These are phyloP conservation scores for Dactylellina leptospora DNA, from an alignment of 2,329 filamentous ascomycete species.

Conservation along the genomic window DNA sequence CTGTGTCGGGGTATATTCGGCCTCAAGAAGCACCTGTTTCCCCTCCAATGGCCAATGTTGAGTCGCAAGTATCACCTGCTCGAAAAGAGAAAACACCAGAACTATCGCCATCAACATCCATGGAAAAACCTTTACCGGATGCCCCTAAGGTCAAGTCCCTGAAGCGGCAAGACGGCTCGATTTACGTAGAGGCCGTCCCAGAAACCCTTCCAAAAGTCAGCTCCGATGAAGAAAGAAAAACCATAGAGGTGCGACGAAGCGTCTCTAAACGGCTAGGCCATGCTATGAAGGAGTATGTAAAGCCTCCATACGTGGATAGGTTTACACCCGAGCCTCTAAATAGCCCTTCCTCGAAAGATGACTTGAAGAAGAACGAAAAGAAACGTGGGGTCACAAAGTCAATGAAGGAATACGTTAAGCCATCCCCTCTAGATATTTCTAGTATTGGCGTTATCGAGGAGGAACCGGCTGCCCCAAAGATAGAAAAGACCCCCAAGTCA, in stretches of 20 bases:
- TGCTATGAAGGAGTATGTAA: slow-evolving; percentile 44
- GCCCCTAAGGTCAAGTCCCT: slow-evolving; percentile 23
- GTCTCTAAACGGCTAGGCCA: slow-evolving; percentile 39
- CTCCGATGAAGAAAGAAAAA: slow-evolving; percentile 25
- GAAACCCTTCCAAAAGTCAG: slow-evolving; percentile 29
- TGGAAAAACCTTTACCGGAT: neutral
- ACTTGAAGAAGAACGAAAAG: slow-evolving; percentile 18
- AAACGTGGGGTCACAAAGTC: slow-evolving; percentile 26
- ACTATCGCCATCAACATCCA: neutral
- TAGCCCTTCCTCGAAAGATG: slow-evolving; percentile 4
- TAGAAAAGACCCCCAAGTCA: slow-evolving; percentile 24
- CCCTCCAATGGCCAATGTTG: neutral
- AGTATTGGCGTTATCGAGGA: slow-evolving; percentile 12
- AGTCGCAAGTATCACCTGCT: slow-evolving; percentile 3
- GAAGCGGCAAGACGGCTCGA: slow-evolving; percentile 25
- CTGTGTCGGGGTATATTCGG: slow-evolving; percentile 41
- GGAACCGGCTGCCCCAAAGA: slow-evolving; percentile 2
- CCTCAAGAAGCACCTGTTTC: slow-evolving; percentile 13
- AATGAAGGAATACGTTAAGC: slow-evolving; percentile 42
- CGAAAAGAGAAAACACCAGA: slow-evolving; percentile 10
- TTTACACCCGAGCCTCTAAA: slow-evolving; percentile 47
- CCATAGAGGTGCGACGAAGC: slow-evolving; percentile 18
- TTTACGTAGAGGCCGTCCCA: slow-evolving; percentile 35
- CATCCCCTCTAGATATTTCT: slow-evolving; percentile 20
- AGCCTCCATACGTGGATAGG: slow-evolving; percentile 43